phyloP scores from a whole-genome alignment of 768 basidiomycete genomes.

The Inosperma sp. region DNA sequence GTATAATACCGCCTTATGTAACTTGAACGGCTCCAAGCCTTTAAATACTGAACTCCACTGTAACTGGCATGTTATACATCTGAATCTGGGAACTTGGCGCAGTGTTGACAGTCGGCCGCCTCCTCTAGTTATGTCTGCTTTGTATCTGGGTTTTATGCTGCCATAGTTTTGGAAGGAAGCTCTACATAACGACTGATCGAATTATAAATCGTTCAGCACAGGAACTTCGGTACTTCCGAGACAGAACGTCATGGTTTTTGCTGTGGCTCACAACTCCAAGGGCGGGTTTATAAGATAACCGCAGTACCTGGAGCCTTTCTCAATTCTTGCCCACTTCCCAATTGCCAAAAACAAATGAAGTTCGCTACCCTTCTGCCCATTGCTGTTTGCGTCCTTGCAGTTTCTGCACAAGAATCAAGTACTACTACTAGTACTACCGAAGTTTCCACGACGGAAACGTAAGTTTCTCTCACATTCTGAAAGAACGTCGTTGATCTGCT shows the following conservation, averaged over 20 bases:
- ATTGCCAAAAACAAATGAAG: slow-evolving; percentile 7
- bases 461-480: background rate
- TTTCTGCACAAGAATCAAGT: background rate
- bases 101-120: too few relatives aligned
- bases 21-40: too few relatives aligned
- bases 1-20: too few relatives aligned
- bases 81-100: too few relatives aligned
- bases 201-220: too few relatives aligned
- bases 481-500: background rate
- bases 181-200: too few relatives aligned
- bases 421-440: background rate
- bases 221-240: background rate
- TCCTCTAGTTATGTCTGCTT: too few relatives aligned
- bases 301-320: background rate
- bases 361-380: too few relatives aligned
- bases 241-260: background rate
- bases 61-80: too few relatives aligned
- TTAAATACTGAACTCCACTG: too few relatives aligned
- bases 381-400: slow-evolving; percentile 1
- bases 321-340: background rate
- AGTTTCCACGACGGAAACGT: slow-evolving; percentile 2
- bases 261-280: background rate
- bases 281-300: slow-evolving; percentile 1
- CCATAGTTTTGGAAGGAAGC: too few relatives aligned
- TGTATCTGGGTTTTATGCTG: too few relatives aligned